Conservation (phyloP, 2,329 filamentous ascomycete species). For the Epichloe amarillans region DNA sequence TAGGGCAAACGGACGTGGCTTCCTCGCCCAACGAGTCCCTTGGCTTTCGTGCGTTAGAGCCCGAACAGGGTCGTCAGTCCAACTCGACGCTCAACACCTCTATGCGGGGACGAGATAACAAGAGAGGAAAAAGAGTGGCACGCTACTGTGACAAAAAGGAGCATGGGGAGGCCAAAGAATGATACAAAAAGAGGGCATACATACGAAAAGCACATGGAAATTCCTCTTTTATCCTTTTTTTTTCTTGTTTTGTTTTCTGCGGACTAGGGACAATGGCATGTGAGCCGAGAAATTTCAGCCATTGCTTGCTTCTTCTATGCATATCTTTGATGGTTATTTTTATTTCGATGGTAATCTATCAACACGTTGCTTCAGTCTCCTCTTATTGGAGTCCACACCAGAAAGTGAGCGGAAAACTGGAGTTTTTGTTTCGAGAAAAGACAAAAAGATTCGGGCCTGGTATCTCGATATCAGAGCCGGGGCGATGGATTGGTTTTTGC, state of each 20-base stretch:
- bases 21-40: background rate
- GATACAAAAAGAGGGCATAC: conserved; percentile 1
- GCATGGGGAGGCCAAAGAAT: background rate
- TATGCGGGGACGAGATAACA: background rate
- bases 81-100: background rate
- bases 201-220: background rate
- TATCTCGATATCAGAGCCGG: background rate
- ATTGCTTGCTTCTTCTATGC: conserved; percentile 1
- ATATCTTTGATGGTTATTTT: background rate
- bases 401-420: background rate
- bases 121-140: background rate
- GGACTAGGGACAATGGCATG: background rate
- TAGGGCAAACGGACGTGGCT: background rate
- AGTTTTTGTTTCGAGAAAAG: background rate
- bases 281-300: background rate
- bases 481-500: background rate
- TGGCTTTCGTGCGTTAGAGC: background rate
- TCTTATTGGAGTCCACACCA: background rate
- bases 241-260: background rate
- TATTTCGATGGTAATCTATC: background rate
- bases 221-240: background rate
- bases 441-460: background rate
- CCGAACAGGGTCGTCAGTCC: background rate
- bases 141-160: background rate
- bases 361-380: background rate